Evolutionary conservation across 441 rosid species (phyloP).

Genomic region (Gossypium lobatum): DNA sequence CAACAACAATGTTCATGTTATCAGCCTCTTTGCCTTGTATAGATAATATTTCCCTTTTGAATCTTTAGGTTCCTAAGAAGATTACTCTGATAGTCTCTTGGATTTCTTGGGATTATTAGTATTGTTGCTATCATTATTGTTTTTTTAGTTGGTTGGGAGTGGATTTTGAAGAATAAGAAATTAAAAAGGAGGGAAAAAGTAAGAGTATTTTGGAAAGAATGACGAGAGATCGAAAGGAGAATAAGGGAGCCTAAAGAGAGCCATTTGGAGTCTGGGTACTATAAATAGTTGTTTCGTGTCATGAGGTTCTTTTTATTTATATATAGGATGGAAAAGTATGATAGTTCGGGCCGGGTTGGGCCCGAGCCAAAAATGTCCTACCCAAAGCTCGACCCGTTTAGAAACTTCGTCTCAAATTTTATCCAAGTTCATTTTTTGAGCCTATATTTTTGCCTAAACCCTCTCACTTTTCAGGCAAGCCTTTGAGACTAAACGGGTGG

Average conservation of each 20-base stretch:
- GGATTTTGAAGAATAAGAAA: conserved; percentile 43
- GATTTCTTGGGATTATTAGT: conserved; percentile 15
- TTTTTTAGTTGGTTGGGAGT: conserved; percentile 15
- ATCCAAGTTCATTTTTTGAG: no score
- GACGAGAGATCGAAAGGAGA: conserved; percentile 23
- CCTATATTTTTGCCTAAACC: no score
- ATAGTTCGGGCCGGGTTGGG: no score
- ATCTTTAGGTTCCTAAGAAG: conserved; percentile 88
- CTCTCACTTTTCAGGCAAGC: no score
- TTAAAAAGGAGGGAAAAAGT: conserved; percentile 11
- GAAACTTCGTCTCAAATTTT: no score
- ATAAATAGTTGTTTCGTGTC: not conserved
- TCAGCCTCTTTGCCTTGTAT: conserved; percentile 75
- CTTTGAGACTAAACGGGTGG: no score
- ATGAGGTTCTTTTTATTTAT: not conserved
- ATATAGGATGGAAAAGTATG: not conserved
- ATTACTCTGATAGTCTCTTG: conserved; percentile 61
- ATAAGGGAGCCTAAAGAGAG: conserved; percentile 18
- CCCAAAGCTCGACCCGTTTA: no score
- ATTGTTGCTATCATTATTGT: conserved; percentile 11
- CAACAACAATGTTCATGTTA: conserved; percentile 80
- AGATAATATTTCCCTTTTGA: conserved; percentile 78
- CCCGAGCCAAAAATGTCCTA: no score
- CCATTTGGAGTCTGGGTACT: conserved; percentile 17
- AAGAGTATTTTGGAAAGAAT: conserved; percentile 16